Base-by-base conservation (phyloP, 208 protist genomes). In the Crithidia sp. region DNA sequence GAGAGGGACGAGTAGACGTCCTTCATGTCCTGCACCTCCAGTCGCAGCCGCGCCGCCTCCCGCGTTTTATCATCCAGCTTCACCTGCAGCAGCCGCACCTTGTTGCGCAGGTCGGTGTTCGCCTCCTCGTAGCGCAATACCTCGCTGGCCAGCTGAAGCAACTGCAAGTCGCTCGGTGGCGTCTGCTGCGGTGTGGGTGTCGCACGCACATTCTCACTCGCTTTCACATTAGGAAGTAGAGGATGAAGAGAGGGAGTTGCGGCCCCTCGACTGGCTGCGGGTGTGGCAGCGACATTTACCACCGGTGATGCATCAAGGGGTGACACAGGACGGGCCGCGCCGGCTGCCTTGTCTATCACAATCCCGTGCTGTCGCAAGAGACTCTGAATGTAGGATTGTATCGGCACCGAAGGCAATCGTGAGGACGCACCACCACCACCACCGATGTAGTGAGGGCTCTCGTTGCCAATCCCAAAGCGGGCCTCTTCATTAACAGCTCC, bases 11-110 rank as follows among this genome's bases (percentile, higher is more conserved):
- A 69, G 63, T 68, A 74, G 13, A 77, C 54, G 5, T 85, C 71
- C 7, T 85, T 76, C 61, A 90, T 77, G 40, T 91, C 79, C 9
- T 91, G 67, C 10, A 95, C 70, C 67, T 95, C 87, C 14, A 87
- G 49, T 0, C 91, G 88, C 54, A 95, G 59, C 74, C 93, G 78
- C 6, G 87, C 82, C 28, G 83, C 58, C 67, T 93, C 88, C 6
- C 85, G 84, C 54, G 82, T 57, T 55, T 93, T 88, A 3, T 68
- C 58, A 50, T 95, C 87, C 40, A 93, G 67, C 56, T 86, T 70
- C 7, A 76, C 71, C 41, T 86, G 73, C 19, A 89, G 74, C 8
- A 85, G 50, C 0, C 85, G 82, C 37, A 95, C 77, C 45, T 89
- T 69, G 10, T 82, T 78, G 4, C 85, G 84, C 52, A 95, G 74